phyloP scores from a whole-genome alignment of 768 basidiomycete species.

The Boletus speciosus region DNA sequence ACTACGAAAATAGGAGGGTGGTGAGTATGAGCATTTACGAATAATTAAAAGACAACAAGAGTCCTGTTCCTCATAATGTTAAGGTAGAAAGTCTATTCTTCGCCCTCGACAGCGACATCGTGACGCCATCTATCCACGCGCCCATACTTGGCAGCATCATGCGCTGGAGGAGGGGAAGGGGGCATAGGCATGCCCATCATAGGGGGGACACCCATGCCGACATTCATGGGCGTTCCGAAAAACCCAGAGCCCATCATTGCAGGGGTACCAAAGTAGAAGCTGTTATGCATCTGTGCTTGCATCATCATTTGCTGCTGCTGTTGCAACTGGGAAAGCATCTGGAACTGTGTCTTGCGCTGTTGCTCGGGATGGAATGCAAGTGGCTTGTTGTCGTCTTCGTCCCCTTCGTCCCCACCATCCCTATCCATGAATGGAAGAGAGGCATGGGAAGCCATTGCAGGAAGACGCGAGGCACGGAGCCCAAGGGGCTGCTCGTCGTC shows the following conservation, averaged over 20 bases:
- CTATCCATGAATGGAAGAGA: conserved; percentile 30
- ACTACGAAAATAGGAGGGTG: not conserved
- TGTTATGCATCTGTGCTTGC: conserved; percentile 73
- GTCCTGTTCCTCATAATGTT: conserved; percentile 8
- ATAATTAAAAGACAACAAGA: conserved; percentile 9
- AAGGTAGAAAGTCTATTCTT: conserved; percentile 27
- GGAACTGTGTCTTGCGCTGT: conserved; percentile 62
- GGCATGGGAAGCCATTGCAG: conserved; percentile 22
- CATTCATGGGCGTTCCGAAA: conserved; percentile 55
- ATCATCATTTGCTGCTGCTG: conserved; percentile 66
- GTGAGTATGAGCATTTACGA: not conserved
- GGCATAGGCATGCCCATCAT: conserved; percentile 38
- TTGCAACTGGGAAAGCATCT: conserved; percentile 40
- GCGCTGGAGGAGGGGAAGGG: conserved; percentile 59
- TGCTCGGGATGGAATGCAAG: conserved; percentile 76
- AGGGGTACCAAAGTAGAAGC: conserved; percentile 66
- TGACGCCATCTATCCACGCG: conserved; percentile 80
- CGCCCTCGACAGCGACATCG: conserved; percentile 72
- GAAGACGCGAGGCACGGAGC: conserved; percentile 53
- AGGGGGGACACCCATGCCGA: conserved; percentile 45
- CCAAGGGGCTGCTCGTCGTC: conserved; percentile 75
- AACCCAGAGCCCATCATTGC: conserved; percentile 70
- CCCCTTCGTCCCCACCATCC: conserved; percentile 47
- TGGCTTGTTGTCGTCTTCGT: conserved; percentile 68
- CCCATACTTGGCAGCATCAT: conserved; percentile 63